Base-by-base conservation (phyloP, 2,329 filamentous ascomycete genomes). In the Sporothrix globosa region DNA sequence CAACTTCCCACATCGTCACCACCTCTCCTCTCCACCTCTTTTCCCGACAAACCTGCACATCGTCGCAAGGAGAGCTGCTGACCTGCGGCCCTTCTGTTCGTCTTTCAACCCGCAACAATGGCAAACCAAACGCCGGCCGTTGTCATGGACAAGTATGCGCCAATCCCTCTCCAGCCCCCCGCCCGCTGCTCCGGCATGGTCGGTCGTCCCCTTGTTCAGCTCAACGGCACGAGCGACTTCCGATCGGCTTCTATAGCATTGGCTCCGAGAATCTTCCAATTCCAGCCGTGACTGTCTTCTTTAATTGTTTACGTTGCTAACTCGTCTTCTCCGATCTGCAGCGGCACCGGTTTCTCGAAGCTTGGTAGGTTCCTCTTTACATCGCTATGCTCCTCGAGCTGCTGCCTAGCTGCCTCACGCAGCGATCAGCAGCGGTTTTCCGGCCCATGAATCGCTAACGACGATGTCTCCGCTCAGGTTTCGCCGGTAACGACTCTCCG, bases 101-200 rank as follows among this genome's bases (percentile, higher is more conserved):
- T 30, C 67, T 65, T 34, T 21, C 69, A 60, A 56, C 21, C 44
- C 39, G 75, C 77, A 80, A 85, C 80, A 77, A 99, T 99, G 96
- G 95, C 96, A 80, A 91, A 92, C 85, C 95, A 98, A 89, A 98
- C 96, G 81, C 96, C 96, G 78, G 96, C 96, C 92, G 96, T 99
- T 97, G 96, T 99, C 93, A 99, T 99, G 95, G 96, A 99, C 96
- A 99, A 99, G 96, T 97, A 91, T 84, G 93, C 87, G 14, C 41
- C 34, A 67, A n/a, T 48, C 34, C 61, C 56, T 21, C 73, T 41
- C 69, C 6, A 13, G n/a, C 69, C 60, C 71, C 68, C 72, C 73
- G 75, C 77, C 71, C 73, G 75, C 73, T 70, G 69, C 27, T 67
- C 66, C 68, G 68, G 54, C 72, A 61, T 69, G 71, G 73, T 68